Base-by-base conservation (phyloP, 108 stramenopile species). In the Epipyxis sp. region DNA sequence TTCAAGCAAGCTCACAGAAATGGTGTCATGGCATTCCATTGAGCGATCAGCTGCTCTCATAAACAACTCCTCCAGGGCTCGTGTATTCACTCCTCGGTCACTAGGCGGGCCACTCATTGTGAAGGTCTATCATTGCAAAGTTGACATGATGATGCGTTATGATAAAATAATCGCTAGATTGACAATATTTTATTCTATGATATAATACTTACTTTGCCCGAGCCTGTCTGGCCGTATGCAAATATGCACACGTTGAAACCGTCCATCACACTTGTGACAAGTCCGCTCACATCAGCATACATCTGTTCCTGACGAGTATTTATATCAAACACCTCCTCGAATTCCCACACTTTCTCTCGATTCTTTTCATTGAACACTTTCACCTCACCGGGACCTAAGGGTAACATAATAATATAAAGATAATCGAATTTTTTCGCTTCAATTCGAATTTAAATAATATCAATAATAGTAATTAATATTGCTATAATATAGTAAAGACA, bases 191-290 rank as follows among this genome's bases (percentile, higher is more conserved):
- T n/a, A n/a, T n/a, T n/a, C n/a, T n/a, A n/a, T n/a, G n/a, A n/a
- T n/a, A n/a, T n/a, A n/a, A n/a, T n/a, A n/a, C n/a, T n/a, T n/a
- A n/a, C n/a, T n/a, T n/a, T 88, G 1, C 86, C 86, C 30, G 86
- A 83, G 1, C 86, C 86, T 40, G 92, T 95, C 82, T 97, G 95
- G 3, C 96, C 97, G 72, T 98, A 98, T n/a, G 98, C 98, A 81
- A 99, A 99, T 62, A 99, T 97, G 82, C 96, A 99, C 13, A 94
- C 94, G 82, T 97, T 97, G 88, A 90, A 99, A 46, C 98, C 98
- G 84, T 99, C 95, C 71, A 96, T 89, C 0, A 95, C 96, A 79
- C 89, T 90, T 42, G 94, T 83, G 0, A 94, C 95, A 76, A 99
- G 85, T 0, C 92, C 94, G 46, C 93, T 91, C 1, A 98, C 94